Evolutionary conservation across 208 protist genomes (phyloP).

Genomic region (Wallacemonas sp.): DNA sequence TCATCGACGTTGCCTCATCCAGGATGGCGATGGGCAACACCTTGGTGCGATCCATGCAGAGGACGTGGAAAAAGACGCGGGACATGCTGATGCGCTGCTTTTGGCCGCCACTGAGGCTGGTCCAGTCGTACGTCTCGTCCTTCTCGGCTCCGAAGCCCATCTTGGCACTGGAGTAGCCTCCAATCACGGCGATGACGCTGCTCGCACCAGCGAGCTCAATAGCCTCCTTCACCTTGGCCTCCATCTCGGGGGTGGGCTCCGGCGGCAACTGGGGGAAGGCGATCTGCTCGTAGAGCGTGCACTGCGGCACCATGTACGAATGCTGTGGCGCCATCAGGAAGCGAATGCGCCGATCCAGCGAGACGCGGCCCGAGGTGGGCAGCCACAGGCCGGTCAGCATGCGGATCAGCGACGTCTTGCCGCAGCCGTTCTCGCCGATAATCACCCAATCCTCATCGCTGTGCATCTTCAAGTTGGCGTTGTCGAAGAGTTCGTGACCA

Average conservation of each 20-base stretch:
- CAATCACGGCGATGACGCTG: slow-evolving; percentile 74
- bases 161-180: slow-evolving; percentile 66
- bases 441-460: slow-evolving; percentile 84
- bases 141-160: slow-evolving; percentile 50
- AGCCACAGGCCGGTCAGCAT: slow-evolving; percentile 85
- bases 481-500: slow-evolving; percentile 57
- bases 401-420: slow-evolving; percentile 86
- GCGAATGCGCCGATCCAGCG: slow-evolving; percentile 43
- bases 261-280: slow-evolving; percentile 53
- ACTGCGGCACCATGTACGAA: slow-evolving; percentile 83
- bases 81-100: slow-evolving; percentile 89
- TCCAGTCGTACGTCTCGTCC: slow-evolving; percentile 80
- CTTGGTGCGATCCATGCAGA: slow-evolving; percentile 60
- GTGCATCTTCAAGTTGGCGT: slow-evolving; percentile 57
- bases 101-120: slow-evolving; percentile 86
- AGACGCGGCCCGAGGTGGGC: slow-evolving; percentile 48
- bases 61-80: slow-evolving; percentile 82
- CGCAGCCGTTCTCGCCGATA: slow-evolving; percentile 81
- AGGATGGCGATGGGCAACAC: slow-evolving; percentile 68
- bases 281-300: slow-evolving; percentile 85
- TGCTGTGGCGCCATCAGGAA: slow-evolving; percentile 79
- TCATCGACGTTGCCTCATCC: slow-evolving; percentile 90
- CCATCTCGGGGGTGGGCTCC: slow-evolving; percentile 29
- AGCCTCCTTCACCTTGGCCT: slow-evolving; percentile 45
- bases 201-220: slow-evolving; percentile 68